Conservation (phyloP, 371 early-diverging fungal species). For the Mucor plumbeus region DNA sequence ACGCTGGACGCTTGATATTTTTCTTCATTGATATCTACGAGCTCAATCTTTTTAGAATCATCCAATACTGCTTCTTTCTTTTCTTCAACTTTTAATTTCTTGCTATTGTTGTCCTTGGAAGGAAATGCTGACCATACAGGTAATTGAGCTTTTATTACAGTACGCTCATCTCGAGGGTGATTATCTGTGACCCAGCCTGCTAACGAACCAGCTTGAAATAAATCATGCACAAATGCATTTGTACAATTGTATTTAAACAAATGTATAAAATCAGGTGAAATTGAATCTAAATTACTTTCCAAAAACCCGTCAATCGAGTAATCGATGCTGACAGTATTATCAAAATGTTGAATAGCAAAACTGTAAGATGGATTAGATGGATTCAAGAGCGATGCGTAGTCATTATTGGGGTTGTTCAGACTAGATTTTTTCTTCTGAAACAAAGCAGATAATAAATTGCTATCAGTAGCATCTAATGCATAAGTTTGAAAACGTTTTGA, state of each 20-base stretch:
- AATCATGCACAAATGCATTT: slow-evolving; percentile 63
- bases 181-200: slow-evolving; percentile 46
- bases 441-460: slow-evolving; percentile 35
- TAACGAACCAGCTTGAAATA: slow-evolving; percentile 56
- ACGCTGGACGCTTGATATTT: not conserved
- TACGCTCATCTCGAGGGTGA: slow-evolving; percentile 61
- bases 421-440: slow-evolving; percentile 33
- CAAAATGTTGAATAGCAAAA: slow-evolving; percentile 82
- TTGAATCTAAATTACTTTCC: slow-evolving; percentile 69
- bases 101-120: not conserved
- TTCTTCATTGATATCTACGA: not conserved
- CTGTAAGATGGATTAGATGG: slow-evolving; percentile 38
- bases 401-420: slow-evolving; percentile 14
- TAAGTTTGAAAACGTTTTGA: slow-evolving; percentile 42
- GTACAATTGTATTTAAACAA: slow-evolving; percentile 72
- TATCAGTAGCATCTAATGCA: slow-evolving; percentile 51
- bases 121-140: slow-evolving; percentile 35
- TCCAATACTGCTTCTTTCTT: not conserved
- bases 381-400: slow-evolving; percentile 25
- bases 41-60: not conserved
- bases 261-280: slow-evolving; percentile 82
- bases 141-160: slow-evolving; percentile 64
- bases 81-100: not conserved
- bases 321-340: slow-evolving; percentile 50
- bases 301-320: slow-evolving; percentile 81